Base-by-base conservation (phyloP, 2,329 filamentous ascomycete species). In the Penicillium hordei region DNA sequence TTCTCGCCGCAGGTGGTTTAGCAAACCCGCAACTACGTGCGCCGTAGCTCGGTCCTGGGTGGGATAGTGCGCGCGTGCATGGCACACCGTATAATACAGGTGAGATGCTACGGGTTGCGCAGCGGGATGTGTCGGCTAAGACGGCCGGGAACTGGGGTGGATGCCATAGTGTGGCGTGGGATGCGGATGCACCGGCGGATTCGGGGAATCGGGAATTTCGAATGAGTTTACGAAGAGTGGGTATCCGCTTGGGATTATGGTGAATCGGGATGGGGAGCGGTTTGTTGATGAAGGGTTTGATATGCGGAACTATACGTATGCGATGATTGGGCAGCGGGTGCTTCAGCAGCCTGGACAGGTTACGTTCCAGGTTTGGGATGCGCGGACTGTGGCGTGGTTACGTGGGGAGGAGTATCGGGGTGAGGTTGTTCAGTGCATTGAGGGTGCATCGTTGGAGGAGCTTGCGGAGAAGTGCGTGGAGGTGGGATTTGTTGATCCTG, bases 181-280 rank as follows among this genome's bases (percentile, higher is more conserved):
- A 89, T 65, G 84, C 84, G 1, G 81, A 87, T 65, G 81, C 86
- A 0, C 78, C 82, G 0, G 69, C 79, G 0, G 68, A 84, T 59
- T 74, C 75, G 0, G 86, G 86, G 4, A 82, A 88, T 62, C 78
- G 83, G 2, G 73, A 72, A 72, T 83, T 2, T 86, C 86, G 4
- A 89, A 89, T 64, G 82, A 88, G 68, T 88, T 82, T 66, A 89
- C 86, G 7, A 89, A 89, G 66, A 87, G 83, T 0, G 87, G 86
- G 1, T 89, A 89, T 62, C 86, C 87, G 0, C 75, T 89, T 0
- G 87, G 86, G 0, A 62, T 89, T 13, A 89, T 88, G 82, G 57
- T 89, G 17, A 89, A 89, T 63, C 69, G 71, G 0, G 65, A 81
- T 0, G 87, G 86, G 0, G 66, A 80, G 42, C 77, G 87, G 1